Conservation (phyloP, 495 filamentous ascomycete species). For the Tricharina praecox region DNA sequence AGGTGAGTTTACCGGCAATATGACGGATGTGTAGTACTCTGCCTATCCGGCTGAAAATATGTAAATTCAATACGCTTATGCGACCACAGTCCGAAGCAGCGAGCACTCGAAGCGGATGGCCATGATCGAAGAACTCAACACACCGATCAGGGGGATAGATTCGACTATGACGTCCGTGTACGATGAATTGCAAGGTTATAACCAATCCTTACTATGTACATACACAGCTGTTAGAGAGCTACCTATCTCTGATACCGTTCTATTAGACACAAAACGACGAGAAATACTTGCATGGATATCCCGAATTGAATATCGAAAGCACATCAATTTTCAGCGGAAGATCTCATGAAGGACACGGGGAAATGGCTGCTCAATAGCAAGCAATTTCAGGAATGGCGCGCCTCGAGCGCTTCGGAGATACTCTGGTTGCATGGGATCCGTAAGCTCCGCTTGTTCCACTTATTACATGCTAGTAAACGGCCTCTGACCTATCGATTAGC, state of each 20-base stretch:
- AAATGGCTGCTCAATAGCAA: background rate
- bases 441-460: background rate
- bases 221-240: background rate
- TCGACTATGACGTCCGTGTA: background rate
- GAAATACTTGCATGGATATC: constrained; percentile 13
- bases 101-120: background rate
- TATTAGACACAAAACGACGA: background rate
- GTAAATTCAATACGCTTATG: too few species aligned
- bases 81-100: background rate
- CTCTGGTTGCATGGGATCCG: constrained; percentile 7
- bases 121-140: background rate
- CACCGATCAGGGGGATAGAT: background rate
- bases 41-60: too few species aligned
- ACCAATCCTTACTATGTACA: too few species aligned
- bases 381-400: constrained; percentile 5
- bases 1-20: too few species aligned
- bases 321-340: background rate
- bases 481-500: too few species aligned
- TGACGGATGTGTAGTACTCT: too few species aligned
- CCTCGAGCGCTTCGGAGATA: constrained; percentile 3
- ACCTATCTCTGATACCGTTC: background rate
- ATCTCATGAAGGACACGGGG: background rate
- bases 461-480: too few species aligned
- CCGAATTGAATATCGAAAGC: background rate
- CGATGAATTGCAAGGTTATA: background rate